phyloP scores from a whole-genome alignment of 768 basidiomycete species.

The Pleurotus tuoliensis region DNA sequence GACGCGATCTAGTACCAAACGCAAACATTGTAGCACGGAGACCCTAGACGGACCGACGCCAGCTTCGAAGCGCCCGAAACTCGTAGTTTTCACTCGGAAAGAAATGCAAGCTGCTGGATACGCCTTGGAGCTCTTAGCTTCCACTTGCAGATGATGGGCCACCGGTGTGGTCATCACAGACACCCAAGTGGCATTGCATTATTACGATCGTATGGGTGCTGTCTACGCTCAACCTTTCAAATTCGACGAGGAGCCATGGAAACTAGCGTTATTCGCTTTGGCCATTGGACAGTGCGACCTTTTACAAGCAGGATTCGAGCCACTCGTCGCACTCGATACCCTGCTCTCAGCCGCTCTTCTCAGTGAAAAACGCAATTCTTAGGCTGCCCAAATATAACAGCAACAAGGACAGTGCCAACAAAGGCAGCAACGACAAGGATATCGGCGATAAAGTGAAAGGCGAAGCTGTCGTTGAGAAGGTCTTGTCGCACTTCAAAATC shows the following conservation, averaged over 20 bases:
- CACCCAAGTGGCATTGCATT: neutral
- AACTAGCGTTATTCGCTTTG: neutral
- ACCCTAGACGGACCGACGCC: neutral
- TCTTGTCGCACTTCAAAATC: neutral
- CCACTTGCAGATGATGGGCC: neutral
- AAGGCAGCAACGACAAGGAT: too few species aligned
- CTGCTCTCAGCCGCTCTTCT: too few species aligned
- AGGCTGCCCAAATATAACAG: too few species aligned
- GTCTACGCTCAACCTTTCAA: neutral
- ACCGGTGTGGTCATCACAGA: neutral
- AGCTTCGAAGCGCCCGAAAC: neutral
- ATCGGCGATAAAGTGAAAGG: neutral
- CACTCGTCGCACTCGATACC: too few species aligned
- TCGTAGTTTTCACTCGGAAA: neutral
- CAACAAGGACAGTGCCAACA: too few species aligned
- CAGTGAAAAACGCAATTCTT: too few species aligned
- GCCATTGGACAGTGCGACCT: neutral
- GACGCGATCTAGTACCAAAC: neutral
- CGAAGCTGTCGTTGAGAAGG: neutral
- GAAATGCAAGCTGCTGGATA: neutral
- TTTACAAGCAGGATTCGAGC: neutral
- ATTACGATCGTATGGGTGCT: neutral
- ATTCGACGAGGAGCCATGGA: neutral
- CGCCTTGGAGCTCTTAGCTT: neutral
- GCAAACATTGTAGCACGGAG: neutral